phyloP scores from a whole-genome alignment of 768 basidiomycete species.

The Phanerochaete sordida region DNA sequence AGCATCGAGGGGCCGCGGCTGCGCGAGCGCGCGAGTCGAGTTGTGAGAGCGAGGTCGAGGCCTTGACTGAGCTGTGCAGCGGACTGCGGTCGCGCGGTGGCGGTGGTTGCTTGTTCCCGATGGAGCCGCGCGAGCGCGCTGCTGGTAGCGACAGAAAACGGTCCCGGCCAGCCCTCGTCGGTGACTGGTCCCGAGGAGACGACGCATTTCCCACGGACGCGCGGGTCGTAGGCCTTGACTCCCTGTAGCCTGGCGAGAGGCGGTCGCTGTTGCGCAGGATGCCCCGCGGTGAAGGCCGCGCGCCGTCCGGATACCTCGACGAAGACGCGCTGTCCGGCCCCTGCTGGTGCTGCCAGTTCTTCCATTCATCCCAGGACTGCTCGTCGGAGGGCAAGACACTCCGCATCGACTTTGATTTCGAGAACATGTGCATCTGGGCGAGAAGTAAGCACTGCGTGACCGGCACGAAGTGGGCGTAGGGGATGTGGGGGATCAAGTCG shows the following conservation, averaged over 20 bases:
- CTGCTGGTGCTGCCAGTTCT: background rate
- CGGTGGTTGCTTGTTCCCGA: too few relatives aligned
- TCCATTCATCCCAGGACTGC: background rate
- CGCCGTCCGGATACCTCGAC: background rate
- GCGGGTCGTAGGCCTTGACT: background rate
- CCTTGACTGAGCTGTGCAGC: background rate
- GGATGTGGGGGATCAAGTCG: background rate
- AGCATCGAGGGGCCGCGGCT: background rate
- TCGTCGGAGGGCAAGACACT: background rate
- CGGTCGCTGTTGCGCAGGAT: constrained; percentile 1
- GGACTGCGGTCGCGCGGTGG: background rate
- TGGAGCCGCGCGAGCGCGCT: background rate
- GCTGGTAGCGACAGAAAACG: background rate
- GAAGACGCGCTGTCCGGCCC: background rate
- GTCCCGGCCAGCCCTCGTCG: background rate
- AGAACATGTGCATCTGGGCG: background rate
- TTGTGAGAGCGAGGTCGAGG: background rate
- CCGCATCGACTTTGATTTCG: background rate
- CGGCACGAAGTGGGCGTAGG: background rate
- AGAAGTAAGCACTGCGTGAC: background rate
- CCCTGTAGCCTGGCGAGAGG: background rate
- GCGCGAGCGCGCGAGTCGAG: background rate
- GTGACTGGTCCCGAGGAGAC: background rate
- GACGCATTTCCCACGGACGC: background rate
- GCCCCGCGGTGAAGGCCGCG: background rate